Percentiles rank a stretch among this genome's conserved stretches.
phyloP scores from a whole-genome alignment of 129 eudicot genomes.

The Mikania micrantha region DNA sequence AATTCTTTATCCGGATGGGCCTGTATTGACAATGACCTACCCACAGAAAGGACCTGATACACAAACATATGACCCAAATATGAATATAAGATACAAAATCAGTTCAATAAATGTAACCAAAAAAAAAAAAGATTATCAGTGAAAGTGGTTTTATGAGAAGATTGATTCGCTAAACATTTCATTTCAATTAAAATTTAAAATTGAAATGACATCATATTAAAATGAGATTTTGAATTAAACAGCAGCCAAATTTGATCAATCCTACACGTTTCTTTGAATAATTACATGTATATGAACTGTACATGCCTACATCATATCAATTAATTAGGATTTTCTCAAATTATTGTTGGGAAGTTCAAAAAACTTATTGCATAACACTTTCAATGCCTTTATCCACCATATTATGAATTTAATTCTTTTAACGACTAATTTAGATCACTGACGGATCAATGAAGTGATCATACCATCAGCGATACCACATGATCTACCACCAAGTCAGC shows the following conservation, averaged over 20 bases:
- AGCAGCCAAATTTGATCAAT: not conserved
- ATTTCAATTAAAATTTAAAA: not conserved
- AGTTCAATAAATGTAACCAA: not conserved
- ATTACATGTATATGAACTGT: conserved; percentile 7
- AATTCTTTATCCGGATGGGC: conserved; percentile 87
- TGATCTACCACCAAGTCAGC: too few species aligned
- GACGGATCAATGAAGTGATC: too few species aligned
- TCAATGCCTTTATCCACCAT: not conserved
- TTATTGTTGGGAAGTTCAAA: not conserved
- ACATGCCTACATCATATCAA: not conserved
- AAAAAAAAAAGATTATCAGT: not conserved
- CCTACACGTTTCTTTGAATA: not conserved
- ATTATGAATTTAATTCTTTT: too few species aligned
- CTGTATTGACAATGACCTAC: conserved; percentile 76
- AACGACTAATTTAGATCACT: too few species aligned
- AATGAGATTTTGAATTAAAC: not conserved
- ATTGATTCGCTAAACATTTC: not conserved
- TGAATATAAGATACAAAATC: not conserved
- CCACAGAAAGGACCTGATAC: conserved; percentile 85
- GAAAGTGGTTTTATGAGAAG: not conserved
- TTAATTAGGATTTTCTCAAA: not conserved
- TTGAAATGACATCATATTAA: not conserved
- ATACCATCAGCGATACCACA: too few species aligned
- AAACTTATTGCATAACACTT: conserved; percentile 4
- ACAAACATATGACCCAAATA: conserved; percentile 1